Conservation (phyloP, 371 early-diverging fungal genomes). For the Nosema muscidifuracis region DNA sequence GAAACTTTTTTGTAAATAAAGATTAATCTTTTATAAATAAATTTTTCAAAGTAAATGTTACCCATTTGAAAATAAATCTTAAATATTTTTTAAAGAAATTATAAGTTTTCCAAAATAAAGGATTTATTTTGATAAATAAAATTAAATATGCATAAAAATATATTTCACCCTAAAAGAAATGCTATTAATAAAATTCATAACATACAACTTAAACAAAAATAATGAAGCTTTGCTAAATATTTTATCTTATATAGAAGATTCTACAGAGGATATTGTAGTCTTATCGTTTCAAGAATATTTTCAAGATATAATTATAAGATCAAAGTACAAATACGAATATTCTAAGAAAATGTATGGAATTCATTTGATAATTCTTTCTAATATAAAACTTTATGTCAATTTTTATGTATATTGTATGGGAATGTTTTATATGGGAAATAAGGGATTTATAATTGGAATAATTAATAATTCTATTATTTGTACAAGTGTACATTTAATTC, state of each 20-base stretch:
- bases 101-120: too few species aligned
- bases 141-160: too few species aligned
- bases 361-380: not conserved
- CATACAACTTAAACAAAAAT: conserved; percentile 11
- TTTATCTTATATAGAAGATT: not conserved
- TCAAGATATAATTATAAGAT: not conserved
- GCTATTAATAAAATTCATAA: not conserved
- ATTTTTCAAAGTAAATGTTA: too few species aligned
- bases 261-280: not conserved
- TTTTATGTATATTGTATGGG: conserved; percentile 3
- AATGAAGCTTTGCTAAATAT: not conserved
- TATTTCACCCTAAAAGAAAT: not conserved
- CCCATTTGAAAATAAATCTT: too few species aligned
- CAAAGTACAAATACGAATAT: not conserved
- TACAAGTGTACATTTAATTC: not conserved
- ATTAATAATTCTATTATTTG: conserved; percentile 1
- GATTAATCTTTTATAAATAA: too few species aligned
- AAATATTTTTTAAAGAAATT: too few species aligned
- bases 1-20: too few species aligned
- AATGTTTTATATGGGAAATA: not conserved
- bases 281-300: conserved; percentile 10
- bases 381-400: not conserved
- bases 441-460: not conserved
- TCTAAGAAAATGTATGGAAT: conserved; percentile 3
- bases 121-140: too few species aligned